A percentile compares a stretch with the other conserved stretches of the same genome.
Evolutionary conservation across 208 protist genomes (phyloP).

Genomic region (Acanthamoeba castellanii): DNA sequence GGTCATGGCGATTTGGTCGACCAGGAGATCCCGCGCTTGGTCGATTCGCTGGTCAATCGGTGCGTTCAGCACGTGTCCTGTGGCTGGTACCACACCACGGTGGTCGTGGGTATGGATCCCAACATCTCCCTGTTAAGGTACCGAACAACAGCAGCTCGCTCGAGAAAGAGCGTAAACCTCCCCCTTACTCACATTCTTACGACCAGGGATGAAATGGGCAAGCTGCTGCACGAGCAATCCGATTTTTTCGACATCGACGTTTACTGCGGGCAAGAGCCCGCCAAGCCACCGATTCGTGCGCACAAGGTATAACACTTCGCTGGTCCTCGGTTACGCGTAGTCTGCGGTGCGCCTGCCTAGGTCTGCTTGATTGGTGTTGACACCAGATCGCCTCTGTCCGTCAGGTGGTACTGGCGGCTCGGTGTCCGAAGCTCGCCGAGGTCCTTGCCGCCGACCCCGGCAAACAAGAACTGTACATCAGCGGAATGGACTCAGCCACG

Average conservation of each 20-base stretch:
- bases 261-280: background rate
- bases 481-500: background rate
- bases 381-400: no score
- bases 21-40: conserved; percentile 40
- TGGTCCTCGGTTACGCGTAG: background rate
- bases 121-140: conserved; percentile 36
- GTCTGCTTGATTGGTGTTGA: background rate
- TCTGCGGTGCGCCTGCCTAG: no score
- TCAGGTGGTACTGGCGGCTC: conserved; percentile 18
- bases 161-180: background rate
- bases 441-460: background rate
- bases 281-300: background rate
- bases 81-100: conserved; percentile 52
- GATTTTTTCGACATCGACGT: conserved; percentile 20
- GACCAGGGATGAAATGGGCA: background rate
- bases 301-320: background rate
- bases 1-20: background rate
- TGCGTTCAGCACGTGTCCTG: conserved; percentile 6
- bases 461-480: background rate
- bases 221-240: background rate
- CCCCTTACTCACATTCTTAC: background rate
- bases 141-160: background rate
- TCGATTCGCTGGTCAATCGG: background rate
- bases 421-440: background rate
- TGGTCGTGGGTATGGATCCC: conserved; percentile 45